These are phyloP conservation scores for Albatrellus sp. DNA, from an alignment of 1,284 basidiomycete genomes.

Conservation along the genomic window DNA sequence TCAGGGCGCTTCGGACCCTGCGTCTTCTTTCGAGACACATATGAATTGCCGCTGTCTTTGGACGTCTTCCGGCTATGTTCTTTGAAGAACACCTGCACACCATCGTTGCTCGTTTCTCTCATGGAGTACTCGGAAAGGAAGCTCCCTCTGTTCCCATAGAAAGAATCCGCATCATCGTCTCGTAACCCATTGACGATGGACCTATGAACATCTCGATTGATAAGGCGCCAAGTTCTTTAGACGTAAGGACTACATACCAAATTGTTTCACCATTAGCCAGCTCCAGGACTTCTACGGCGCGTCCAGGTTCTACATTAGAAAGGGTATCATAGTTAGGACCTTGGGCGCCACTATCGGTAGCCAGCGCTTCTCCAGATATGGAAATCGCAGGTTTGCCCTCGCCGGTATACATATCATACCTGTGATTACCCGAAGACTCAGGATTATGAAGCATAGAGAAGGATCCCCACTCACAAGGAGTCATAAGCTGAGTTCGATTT, in stretches of 20 bases:
- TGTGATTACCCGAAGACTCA: conserved; percentile 16
- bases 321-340: conserved; percentile 11
- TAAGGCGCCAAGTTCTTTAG: conserved; percentile 5
- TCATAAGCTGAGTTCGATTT: conserved; percentile 61
- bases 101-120: conserved; percentile 36
- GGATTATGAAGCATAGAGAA: conserved; percentile 7
- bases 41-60: conserved; percentile 51
- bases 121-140: conserved; percentile 63
- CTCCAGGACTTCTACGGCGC: conserved; percentile 67
- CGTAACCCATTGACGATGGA: conserved; percentile 73
- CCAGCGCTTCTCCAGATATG: conserved; percentile 6
- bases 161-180: conserved; percentile 60
- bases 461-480: conserved; percentile 47
- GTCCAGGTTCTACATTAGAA: conserved; percentile 31
- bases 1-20: conserved; percentile 47
- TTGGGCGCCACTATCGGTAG: conserved; percentile 15
- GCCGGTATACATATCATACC: conserved; percentile 69
- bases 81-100: conserved; percentile 57
- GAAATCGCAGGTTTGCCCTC: conserved; percentile 27
- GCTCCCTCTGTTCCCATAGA: conserved; percentile 54
- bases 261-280: conserved; percentile 74
- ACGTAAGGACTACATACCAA: conserved; percentile 35
- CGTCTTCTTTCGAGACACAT: conserved; percentile 45
- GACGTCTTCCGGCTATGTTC: conserved; percentile 58
- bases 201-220: conserved; percentile 28